These are phyloP conservation scores for Discostella stelligeroides DNA, from an alignment of 108 stramenopile species.

Conservation along the genomic window DNA sequence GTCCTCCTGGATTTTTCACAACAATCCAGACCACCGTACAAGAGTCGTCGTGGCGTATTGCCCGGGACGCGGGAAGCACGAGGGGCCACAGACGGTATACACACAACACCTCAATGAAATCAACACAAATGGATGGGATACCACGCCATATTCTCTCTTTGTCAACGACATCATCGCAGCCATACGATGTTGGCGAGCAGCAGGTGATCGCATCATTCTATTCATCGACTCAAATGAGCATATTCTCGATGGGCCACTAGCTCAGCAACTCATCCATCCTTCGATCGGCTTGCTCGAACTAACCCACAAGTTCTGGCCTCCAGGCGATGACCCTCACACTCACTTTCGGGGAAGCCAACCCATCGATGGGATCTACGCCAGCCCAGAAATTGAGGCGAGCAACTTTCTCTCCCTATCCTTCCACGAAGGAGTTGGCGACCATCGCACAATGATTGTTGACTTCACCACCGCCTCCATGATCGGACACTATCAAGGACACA, in stretches of 20 bases:
- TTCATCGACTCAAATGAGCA: background rate
- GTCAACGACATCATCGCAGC: background rate
- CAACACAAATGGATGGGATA: background rate
- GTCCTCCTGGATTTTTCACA: too few relatives aligned
- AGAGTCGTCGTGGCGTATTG: too few relatives aligned
- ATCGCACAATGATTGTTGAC: background rate
- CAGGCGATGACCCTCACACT: background rate
- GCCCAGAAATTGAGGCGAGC: background rate
- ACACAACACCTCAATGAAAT: too few relatives aligned
- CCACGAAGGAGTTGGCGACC: background rate
- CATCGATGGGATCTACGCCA: background rate
- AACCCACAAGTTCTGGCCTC: background rate
- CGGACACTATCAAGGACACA: background rate
- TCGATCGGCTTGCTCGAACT: background rate
- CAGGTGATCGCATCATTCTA: background rate
- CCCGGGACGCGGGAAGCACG: too few relatives aligned
- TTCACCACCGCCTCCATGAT: background rate
- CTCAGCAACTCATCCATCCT: background rate
- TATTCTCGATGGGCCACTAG: background rate
- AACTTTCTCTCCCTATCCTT: background rate
- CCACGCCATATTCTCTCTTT: background rate
- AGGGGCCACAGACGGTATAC: too few relatives aligned
- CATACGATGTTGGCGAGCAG: background rate
- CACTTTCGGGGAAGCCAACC: background rate
- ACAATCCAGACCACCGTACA: too few relatives aligned